Evolutionary conservation across 768 basidiomycete genomes (phyloP), one percentile per base, ranked within the genome.

Genomic region (Termitomyces sp.): DNA sequence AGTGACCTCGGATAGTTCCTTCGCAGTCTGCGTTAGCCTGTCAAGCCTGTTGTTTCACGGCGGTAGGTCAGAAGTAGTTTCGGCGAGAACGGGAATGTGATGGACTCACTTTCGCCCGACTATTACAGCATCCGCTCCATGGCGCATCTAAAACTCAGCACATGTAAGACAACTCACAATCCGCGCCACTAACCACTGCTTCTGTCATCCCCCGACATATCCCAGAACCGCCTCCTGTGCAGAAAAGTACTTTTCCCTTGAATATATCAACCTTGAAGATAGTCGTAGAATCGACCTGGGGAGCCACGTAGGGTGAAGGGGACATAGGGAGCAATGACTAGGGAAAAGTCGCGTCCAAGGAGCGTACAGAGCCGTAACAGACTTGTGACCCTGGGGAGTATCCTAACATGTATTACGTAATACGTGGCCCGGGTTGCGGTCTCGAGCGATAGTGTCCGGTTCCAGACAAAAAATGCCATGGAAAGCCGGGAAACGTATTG

Each of bases 191-290:
- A 70, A 94, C 91, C 65, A 96, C 75, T 21, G 86, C 81, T 66
- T 91, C 83, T 37, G 89, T 89, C 87, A 96, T 94, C 49, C 75
- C 82, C 63, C 87, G 86, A 74, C 94, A 93, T 72, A 99, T 98
- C 15, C 95, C 96, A 57, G 91, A 91, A 2, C 89, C 89, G 15
- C 93, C 94, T 38, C 94, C 94, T 0, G 94, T 96, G 72, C 89
- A 93, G 72, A 92, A 90, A 4, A 91, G 74, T 21, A 95, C 91
- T 68, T 95, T 97, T 58, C 89, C 93, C 60, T 85, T 83, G 83
- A 96, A 96, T 31, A 98, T 78, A 61, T 90, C 86, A 1, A 73
- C 66, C 62, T 83, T 86, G 79, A 96, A 98, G 54, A 89, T 74
- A 42, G 79, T 64, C 0, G 76, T 79, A 0, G 88, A 89, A 57